Evolutionary conservation across 805 yeast genomes (phyloP).

Genomic region (Zygoascus flipseniorum): DNA sequence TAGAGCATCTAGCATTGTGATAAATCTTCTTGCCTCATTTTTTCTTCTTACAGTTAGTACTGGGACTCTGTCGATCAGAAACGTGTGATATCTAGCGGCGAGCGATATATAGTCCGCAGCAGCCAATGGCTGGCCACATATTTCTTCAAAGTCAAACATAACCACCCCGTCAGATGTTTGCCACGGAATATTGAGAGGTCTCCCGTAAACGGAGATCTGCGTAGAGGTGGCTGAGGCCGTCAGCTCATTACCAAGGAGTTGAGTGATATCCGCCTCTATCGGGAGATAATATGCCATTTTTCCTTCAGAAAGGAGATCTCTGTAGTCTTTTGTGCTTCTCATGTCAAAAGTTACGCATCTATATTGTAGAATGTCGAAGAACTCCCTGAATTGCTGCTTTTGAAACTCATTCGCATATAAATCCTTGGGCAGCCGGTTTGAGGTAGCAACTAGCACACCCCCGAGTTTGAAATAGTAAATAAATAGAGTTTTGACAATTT

Average conservation of each 20-base stretch:
- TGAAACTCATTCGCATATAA: constrained; percentile 59
- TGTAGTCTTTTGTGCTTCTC: constrained; percentile 50
- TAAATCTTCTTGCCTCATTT: constrained; percentile 61
- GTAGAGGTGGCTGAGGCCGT: not conserved
- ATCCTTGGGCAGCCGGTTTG: constrained; percentile 62
- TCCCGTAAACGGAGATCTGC: constrained; percentile 46
- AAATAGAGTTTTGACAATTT: constrained; percentile 54
- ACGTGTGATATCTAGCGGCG: constrained; percentile 49
- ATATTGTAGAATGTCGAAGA: constrained; percentile 46
- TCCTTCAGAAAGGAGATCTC: constrained; percentile 29
- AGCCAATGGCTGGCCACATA: constrained; percentile 50
- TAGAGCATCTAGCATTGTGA: constrained; percentile 57
- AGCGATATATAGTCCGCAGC: constrained; percentile 65
- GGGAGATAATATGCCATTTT: constrained; percentile 12
- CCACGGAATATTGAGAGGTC: constrained; percentile 41
- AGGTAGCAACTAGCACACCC: constrained; percentile 67
- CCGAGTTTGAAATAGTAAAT: constrained; percentile 65
- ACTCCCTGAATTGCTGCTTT: constrained; percentile 47
- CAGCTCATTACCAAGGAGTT: not conserved
- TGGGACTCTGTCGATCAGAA: constrained; percentile 56
- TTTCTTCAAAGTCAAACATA: constrained; percentile 41
- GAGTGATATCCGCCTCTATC: not conserved
- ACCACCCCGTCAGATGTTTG: constrained; percentile 35
- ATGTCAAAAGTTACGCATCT: constrained; percentile 57
- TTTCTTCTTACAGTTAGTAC: constrained; percentile 46